These are phyloP conservation scores for Coprinopsis sp. DNA, from an alignment of 768 basidiomycete genomes.

Conservation along the genomic window DNA sequence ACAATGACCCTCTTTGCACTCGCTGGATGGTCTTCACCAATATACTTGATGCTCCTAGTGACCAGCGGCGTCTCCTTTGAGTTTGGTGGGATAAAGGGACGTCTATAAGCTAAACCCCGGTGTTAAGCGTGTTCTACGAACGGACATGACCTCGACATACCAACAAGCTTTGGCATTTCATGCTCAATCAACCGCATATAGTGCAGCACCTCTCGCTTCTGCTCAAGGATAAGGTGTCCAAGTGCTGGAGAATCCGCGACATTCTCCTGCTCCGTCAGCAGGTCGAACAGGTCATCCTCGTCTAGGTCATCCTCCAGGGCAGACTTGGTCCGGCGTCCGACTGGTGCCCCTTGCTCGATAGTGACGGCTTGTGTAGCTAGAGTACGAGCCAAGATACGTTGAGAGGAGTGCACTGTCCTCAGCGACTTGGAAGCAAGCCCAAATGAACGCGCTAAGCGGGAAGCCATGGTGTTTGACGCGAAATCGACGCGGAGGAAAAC, in stretches of 20 bases:
- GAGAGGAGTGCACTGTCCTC: not conserved
- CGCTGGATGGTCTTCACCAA: constrained; percentile 71
- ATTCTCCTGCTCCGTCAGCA: constrained; percentile 40
- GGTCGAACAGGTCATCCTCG: constrained; percentile 38
- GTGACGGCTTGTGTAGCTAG: too few species aligned
- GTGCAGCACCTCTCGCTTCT: constrained; percentile 69
- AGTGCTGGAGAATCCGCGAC: constrained; percentile 63
- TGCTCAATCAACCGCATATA: constrained; percentile 85
- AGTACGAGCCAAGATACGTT: constrained; percentile 5
- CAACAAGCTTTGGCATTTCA: constrained; percentile 83
- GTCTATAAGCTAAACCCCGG: constrained; percentile 60
- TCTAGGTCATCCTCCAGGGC: constrained; percentile 35
- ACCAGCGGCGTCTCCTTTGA: constrained; percentile 48
- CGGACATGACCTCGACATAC: constrained; percentile 35
- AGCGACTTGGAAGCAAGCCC: constrained; percentile 5
- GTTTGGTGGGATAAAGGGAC: constrained; percentile 70
- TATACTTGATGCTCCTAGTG: constrained; percentile 73
- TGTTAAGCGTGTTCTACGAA: constrained; percentile 3
- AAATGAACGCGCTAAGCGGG: constrained; percentile 8
- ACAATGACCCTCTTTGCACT: constrained; percentile 68
- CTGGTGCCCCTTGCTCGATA: constrained; percentile 20
- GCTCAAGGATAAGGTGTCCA: constrained; percentile 68
- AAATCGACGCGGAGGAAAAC: constrained; percentile 1
- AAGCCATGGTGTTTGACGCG: constrained; percentile 8
- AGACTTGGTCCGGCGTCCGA: constrained; percentile 31